A percentile compares a stretch with the other conserved stretches of the same genome.
Conservation (phyloP, 768 basidiomycete species). For the Agaricus blazei region DNA sequence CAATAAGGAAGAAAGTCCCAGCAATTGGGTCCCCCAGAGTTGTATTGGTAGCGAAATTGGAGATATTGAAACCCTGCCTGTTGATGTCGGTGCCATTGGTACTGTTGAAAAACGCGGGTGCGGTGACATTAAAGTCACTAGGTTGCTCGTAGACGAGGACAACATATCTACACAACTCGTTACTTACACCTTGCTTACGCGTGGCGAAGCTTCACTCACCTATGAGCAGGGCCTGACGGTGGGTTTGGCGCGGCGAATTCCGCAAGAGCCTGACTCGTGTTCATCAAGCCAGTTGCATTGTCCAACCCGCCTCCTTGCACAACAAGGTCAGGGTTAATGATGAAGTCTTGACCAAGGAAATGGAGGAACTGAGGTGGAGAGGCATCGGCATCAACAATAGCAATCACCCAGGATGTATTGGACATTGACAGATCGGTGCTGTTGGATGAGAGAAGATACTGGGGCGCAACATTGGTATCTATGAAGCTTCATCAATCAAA, state of each 20-base stretch:
- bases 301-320: constrained; percentile 3
- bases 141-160: constrained; percentile 29
- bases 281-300: constrained; percentile 22
- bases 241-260: constrained; percentile 35
- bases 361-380: constrained; percentile 38
- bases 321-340: constrained; percentile 18
- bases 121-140: constrained; percentile 24
- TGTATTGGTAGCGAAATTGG: constrained; percentile 26
- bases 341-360: constrained; percentile 36
- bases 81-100: constrained; percentile 12
- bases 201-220: constrained; percentile 22
- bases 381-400: constrained; percentile 39
- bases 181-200: neutral
- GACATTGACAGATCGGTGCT: constrained; percentile 16
- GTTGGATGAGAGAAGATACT: constrained; percentile 24
- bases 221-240: constrained; percentile 36
- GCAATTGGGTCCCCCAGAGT: constrained; percentile 32
- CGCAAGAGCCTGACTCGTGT: constrained; percentile 32
- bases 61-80: constrained; percentile 34
- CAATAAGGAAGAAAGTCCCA: constrained; percentile 39
- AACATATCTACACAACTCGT: constrained; percentile 23
- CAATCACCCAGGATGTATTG: constrained; percentile 30
- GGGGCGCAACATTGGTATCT: constrained; percentile 31
- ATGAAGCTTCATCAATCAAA: neutral
- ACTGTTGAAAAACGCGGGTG: constrained; percentile 25